Conservation (phyloP, 179 eudicot genomes). For the Sideroxylon spinosum region DNA sequence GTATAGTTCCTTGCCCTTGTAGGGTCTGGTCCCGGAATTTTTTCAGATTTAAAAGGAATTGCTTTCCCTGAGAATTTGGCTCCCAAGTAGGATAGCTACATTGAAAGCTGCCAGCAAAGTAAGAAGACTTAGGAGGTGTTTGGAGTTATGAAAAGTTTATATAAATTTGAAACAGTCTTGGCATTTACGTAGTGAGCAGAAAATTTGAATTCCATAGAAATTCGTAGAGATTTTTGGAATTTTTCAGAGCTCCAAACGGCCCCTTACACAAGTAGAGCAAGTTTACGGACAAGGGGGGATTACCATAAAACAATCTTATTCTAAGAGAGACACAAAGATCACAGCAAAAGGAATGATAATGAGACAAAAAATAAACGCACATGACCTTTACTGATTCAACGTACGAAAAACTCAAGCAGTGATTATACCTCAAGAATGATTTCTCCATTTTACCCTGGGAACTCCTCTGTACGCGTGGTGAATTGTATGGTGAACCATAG, state of each 20-base stretch:
- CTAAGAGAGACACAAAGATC: too few relatives aligned
- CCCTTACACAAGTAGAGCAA: too few relatives aligned
- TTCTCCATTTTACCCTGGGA: conserved; percentile 99
- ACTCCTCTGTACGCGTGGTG: conserved; percentile 58
- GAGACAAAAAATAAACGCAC: too few relatives aligned
- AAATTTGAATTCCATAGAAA: too few relatives aligned
- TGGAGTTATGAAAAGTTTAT: too few relatives aligned
- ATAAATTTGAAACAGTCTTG: too few relatives aligned
- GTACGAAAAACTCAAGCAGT: not conserved
- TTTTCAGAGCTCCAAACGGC: too few relatives aligned
- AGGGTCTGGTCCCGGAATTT: conserved; percentile 58
- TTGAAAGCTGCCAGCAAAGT: conserved; percentile 59
- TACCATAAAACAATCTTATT: not conserved
- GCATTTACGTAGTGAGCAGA: too few relatives aligned
- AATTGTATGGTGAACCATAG: conserved; percentile 67
- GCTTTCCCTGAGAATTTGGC: conserved; percentile 67
- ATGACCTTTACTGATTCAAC: not conserved
- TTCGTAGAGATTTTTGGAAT: too few relatives aligned
- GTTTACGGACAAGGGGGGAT: not conserved
- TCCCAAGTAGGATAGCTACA: conserved; percentile 81
- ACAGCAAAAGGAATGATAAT: too few relatives aligned
- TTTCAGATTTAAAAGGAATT: conserved; percentile 52
- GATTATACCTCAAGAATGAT: conserved; percentile 78
- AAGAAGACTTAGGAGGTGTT: not conserved
- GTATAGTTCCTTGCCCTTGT: conserved; percentile 29